Percentiles rank a stretch among this genome's conserved stretches.
phyloP scores from a whole-genome alignment of 78 protist species.

The Speleostelium caveatum region DNA sequence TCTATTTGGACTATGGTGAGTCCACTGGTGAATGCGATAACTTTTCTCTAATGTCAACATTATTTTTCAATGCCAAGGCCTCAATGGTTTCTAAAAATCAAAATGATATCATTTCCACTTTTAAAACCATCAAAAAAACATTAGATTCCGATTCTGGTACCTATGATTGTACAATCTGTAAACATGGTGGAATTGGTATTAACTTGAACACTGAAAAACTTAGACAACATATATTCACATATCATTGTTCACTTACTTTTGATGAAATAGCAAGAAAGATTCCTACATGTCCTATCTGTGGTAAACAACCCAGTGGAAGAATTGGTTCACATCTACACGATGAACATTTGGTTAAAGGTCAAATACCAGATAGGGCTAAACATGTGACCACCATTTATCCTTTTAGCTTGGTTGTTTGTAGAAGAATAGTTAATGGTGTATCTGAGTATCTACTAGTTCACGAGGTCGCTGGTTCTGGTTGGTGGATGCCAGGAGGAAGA shows the following conservation, averaged over 20 bases:
- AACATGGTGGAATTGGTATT: conserved; percentile 19
- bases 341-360: conserved; percentile 24
- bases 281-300: conserved; percentile 59
- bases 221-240: conserved; percentile 33
- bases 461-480: conserved; percentile 55
- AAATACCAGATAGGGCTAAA: background rate
- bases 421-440: background rate
- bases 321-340: conserved; percentile 47
- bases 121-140: background rate
- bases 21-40: background rate
- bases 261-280: conserved; percentile 17
- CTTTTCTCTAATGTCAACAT: background rate
- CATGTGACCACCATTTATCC: conserved; percentile 12
- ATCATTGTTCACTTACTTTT: conserved; percentile 18
- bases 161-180: conserved; percentile 48
- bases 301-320: background rate
- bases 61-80: background rate
- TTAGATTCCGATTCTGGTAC: conserved; percentile 5
- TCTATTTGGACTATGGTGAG: background rate
- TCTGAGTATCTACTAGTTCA: conserved; percentile 13
- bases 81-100: conserved; percentile 6
- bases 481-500: conserved; percentile 76
- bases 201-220: conserved; percentile 7
- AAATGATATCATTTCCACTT: background rate
- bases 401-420: conserved; percentile 40